phyloP scores from a whole-genome alignment of 2,329 filamentous ascomycete genomes.

The Myriosclerotinia curreyana region DNA sequence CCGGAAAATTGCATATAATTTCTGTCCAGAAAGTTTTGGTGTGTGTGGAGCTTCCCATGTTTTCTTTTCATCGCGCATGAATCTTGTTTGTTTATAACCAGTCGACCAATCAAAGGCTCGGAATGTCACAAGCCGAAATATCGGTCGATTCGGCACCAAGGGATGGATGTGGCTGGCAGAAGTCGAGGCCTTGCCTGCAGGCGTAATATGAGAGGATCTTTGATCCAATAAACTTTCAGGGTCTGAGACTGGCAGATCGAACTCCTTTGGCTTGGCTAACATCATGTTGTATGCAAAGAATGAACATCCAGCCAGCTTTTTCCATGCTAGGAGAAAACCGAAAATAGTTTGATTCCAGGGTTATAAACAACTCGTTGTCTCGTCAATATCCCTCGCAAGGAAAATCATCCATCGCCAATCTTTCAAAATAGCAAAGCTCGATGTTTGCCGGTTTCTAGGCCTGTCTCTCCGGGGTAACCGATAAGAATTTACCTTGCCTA shows the following conservation, averaged over 20 bases:
- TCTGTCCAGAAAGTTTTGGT: background rate
- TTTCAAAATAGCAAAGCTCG: background rate
- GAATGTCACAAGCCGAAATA: background rate
- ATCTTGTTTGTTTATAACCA: conserved; percentile 6
- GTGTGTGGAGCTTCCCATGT: background rate
- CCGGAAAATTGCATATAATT: background rate
- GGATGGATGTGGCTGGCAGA: conserved; percentile 17
- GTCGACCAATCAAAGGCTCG: background rate
- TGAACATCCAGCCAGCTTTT: conserved; percentile 18
- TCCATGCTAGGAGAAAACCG: background rate
- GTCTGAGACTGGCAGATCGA: conserved; percentile 13
- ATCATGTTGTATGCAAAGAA: conserved; percentile 18
- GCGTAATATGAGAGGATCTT: conserved; percentile 8
- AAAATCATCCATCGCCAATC: conserved; percentile 9
- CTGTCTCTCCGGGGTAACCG: conserved; percentile 17
- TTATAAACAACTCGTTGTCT: conserved; percentile 21
- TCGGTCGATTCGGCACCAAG: conserved; percentile 15
- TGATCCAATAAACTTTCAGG: conserved; percentile 10
- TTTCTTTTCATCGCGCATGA: background rate
- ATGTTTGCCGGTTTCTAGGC: conserved; percentile 2
- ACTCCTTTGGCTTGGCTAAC: conserved; percentile 6
- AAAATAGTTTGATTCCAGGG: conserved; percentile 12
- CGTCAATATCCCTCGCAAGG: conserved; percentile 16
- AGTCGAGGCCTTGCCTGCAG: conserved; percentile 14
- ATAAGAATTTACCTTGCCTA: conserved; percentile 19